phyloP scores from a whole-genome alignment of 2,329 filamentous ascomycete species.

The Trichoderma koningii region DNA sequence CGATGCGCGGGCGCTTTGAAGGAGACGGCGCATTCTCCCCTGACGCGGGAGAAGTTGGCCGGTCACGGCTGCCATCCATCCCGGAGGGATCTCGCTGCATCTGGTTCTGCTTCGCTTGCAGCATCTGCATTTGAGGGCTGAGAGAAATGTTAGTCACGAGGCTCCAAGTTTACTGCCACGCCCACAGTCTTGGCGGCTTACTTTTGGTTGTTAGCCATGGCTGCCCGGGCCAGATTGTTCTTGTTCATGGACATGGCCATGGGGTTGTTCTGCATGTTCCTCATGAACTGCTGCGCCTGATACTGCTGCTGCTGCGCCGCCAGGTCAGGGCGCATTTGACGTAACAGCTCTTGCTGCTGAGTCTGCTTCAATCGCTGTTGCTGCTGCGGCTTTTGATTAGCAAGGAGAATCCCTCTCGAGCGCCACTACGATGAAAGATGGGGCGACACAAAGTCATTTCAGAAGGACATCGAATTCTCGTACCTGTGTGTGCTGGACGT shows the following conservation, averaged over 20 bases:
- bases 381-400: conserved; percentile 47
- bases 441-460: background rate
- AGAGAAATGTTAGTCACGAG: background rate
- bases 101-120: conserved; percentile 72
- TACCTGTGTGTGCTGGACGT: conserved; percentile 83
- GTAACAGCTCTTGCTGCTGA: conserved; percentile 75
- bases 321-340: conserved; percentile 66
- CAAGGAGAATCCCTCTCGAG: background rate
- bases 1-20: conserved; percentile 82
- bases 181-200: conserved; percentile 43
- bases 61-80: conserved; percentile 80
- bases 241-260: conserved; percentile 63
- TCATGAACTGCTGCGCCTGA: conserved; percentile 66
- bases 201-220: conserved; percentile 78
- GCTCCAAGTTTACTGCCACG: background rate
- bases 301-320: conserved; percentile 59
- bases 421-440: background rate
- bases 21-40: conserved; percentile 90
- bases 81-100: conserved; percentile 88
- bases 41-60: conserved; percentile 78
- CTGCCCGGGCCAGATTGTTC: conserved; percentile 67
- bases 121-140: conserved; percentile 74
- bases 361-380: conserved; percentile 74
- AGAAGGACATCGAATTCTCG: conserved; percentile 8
- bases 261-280: conserved; percentile 62